Percentiles rank a stretch among this genome's conserved stretches.
phyloP scores from a whole-genome alignment of 352 stramenopile genomes.

The Phytophthora foliorum region DNA sequence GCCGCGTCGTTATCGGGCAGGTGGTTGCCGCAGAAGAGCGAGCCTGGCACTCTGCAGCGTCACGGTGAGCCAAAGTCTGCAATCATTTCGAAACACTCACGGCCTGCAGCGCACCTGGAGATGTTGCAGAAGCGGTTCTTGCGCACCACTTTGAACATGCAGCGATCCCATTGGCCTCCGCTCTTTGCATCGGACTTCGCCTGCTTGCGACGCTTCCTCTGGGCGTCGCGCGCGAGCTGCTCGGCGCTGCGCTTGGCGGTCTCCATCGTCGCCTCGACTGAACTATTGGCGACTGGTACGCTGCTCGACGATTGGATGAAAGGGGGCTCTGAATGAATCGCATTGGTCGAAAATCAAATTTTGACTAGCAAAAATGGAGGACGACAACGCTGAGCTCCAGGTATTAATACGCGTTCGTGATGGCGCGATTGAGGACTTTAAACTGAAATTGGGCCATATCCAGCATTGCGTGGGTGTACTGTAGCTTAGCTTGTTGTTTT shows the following conservation, averaged over 20 bases:
- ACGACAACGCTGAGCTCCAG: slow-evolving; percentile 65
- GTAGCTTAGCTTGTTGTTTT: not conserved
- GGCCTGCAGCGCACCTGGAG: slow-evolving; percentile 44
- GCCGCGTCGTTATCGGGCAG: slow-evolving; percentile 48
- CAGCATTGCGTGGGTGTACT: not conserved
- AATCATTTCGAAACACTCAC: slow-evolving; percentile 31
- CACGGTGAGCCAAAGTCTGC: slow-evolving; percentile 23
- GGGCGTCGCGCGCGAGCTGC: slow-evolving; percentile 31
- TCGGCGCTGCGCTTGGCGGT: slow-evolving; percentile 45
- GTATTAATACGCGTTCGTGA: slow-evolving; percentile 33
- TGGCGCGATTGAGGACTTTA: not conserved
- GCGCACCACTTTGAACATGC: slow-evolving; percentile 82
- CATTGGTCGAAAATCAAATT: slow-evolving; percentile 47
- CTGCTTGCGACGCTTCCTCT: slow-evolving; percentile 74
- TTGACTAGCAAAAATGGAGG: slow-evolving; percentile 28
- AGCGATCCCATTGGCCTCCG: slow-evolving; percentile 73
- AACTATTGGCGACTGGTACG: not conserved
- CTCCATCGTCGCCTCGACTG: slow-evolving; percentile 17
- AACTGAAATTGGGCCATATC: not conserved
- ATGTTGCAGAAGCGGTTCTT: slow-evolving; percentile 91
- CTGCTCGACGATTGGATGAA: slow-evolving; percentile 32
- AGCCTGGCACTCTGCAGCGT: slow-evolving; percentile 54
- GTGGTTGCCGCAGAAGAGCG: slow-evolving; percentile 84
- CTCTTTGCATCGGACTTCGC: slow-evolving; percentile 59
- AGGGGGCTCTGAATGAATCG: not conserved